These are phyloP conservation scores for Hibiscus syriacus DNA, from an alignment of 345 rosid species.

Conservation along the genomic window DNA sequence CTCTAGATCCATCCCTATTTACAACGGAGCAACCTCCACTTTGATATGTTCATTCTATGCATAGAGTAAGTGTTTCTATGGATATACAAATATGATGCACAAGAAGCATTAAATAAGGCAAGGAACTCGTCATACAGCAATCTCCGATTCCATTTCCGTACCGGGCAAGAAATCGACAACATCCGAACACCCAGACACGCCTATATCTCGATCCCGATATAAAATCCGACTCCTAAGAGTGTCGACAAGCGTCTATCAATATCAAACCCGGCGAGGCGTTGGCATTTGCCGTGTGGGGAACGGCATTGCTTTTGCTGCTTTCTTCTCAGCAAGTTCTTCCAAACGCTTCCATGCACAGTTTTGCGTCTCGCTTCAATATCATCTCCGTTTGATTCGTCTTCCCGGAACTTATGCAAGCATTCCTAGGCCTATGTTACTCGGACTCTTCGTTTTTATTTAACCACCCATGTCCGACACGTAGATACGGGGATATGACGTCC, in stretches of 20 bases:
- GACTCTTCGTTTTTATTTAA: too few relatives aligned
- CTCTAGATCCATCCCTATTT: too few relatives aligned
- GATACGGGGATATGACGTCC: too few relatives aligned
- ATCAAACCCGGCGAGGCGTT: constrained; percentile 19
- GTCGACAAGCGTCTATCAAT: background rate
- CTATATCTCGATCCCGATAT: background rate
- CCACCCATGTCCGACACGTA: too few relatives aligned
- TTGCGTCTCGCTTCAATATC: constrained; percentile 31
- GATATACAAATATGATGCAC: background rate
- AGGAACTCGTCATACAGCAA: background rate
- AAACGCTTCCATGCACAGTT: constrained; percentile 50
- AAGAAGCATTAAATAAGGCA: background rate
- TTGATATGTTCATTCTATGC: too few relatives aligned
- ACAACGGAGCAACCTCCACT: too few relatives aligned
- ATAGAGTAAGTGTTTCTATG: too few relatives aligned
- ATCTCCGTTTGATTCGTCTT: constrained; percentile 40
- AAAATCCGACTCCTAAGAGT: constrained; percentile 1
- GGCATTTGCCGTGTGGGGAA: background rate
- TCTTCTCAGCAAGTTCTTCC: constrained; percentile 63
- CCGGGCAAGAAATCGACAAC: background rate
- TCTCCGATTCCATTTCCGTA: background rate
- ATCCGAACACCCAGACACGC: background rate
- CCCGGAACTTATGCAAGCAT: constrained; percentile 40
- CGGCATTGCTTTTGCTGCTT: constrained; percentile 14
- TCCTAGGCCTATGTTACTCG: too few relatives aligned